Evolutionary conservation across 2,329 filamentous ascomycete genomes (phyloP).

Genomic region (Scedosporium aurantiacum): DNA sequence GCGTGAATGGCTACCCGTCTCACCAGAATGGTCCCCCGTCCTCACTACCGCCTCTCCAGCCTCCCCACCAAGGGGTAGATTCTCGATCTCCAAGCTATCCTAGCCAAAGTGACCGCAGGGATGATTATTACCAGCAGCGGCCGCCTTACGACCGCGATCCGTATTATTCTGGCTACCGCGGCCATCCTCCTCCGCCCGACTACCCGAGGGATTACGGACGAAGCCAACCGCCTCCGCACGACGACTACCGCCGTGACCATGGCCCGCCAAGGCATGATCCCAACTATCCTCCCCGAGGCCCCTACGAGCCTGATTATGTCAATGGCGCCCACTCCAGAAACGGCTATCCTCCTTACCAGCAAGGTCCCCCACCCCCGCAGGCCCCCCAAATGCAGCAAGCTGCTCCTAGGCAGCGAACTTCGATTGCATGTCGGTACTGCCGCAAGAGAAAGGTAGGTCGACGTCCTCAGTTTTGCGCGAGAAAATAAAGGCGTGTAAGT

Average conservation of each 20-base stretch:
- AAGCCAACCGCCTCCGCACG: constrained; percentile 20
- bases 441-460: constrained; percentile 45
- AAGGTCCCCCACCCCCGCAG: not conserved
- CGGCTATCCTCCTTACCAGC: constrained; percentile 2
- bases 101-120: not conserved
- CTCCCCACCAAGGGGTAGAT: constrained; percentile 13
- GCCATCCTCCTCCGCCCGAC: constrained; percentile 19
- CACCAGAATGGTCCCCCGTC: constrained; percentile 9
- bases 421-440: constrained; percentile 50
- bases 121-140: constrained; percentile 1
- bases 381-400: constrained; percentile 24
- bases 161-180: constrained; percentile 22
- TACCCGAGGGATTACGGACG: constrained; percentile 18
- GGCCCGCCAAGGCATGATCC: constrained; percentile 15
- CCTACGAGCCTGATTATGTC: constrained; percentile 23
- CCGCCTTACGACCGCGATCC: constrained; percentile 27
- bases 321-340: constrained; percentile 26
- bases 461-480: not conserved
- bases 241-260: constrained; percentile 24
- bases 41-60: constrained; percentile 28
- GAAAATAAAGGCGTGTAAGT: not conserved
- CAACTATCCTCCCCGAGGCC: constrained; percentile 19
- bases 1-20: not conserved
- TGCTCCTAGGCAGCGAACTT: constrained; percentile 46
- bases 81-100: constrained; percentile 3